Evolutionary conservation across 1,284 basidiomycete species (phyloP).

Genomic region (Trametes polyzona): DNA sequence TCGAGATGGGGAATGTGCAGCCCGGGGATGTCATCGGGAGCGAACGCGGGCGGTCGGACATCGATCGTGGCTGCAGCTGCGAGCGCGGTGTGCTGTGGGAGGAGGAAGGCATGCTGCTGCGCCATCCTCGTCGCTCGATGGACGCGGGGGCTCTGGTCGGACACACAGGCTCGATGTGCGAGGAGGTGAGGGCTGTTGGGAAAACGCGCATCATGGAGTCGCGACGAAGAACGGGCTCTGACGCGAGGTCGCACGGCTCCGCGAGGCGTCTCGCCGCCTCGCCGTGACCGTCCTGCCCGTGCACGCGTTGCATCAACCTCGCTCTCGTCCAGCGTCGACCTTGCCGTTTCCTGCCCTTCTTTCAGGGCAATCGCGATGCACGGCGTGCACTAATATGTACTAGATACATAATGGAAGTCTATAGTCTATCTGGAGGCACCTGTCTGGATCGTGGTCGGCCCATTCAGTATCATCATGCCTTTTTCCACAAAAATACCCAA

Average conservation of each 20-base stretch:
- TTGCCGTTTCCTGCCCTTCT: neutral
- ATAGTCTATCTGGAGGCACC: conserved; percentile 20
- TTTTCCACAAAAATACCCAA: neutral
- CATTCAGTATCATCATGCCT: conserved; percentile 4
- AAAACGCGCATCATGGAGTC: conserved; percentile 20
- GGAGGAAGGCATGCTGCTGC: conserved; percentile 14
- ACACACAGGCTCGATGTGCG: conserved; percentile 8
- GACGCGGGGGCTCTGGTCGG: conserved; percentile 4
- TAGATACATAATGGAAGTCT: conserved; percentile 22
- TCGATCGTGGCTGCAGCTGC: neutral
- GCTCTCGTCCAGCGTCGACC: neutral
- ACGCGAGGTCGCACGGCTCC: conserved; percentile 24
- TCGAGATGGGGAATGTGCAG: conserved; percentile 17
- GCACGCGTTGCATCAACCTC: neutral
- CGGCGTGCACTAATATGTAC: conserved; percentile 11
- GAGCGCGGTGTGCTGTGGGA: neutral
- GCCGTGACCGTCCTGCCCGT: neutral
- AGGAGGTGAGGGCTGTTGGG: conserved; percentile 22
- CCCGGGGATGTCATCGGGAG: conserved; percentile 5
- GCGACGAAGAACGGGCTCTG: conserved; percentile 21
- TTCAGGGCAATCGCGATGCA: conserved; percentile 12
- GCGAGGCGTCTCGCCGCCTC: conserved; percentile 1
- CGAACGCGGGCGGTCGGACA: neutral
- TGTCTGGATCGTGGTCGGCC: conserved; percentile 1
- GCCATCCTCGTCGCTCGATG: conserved; percentile 15